Base-by-base conservation (phyloP, 441 rosid genomes). In the Corymbia citriodora region DNA sequence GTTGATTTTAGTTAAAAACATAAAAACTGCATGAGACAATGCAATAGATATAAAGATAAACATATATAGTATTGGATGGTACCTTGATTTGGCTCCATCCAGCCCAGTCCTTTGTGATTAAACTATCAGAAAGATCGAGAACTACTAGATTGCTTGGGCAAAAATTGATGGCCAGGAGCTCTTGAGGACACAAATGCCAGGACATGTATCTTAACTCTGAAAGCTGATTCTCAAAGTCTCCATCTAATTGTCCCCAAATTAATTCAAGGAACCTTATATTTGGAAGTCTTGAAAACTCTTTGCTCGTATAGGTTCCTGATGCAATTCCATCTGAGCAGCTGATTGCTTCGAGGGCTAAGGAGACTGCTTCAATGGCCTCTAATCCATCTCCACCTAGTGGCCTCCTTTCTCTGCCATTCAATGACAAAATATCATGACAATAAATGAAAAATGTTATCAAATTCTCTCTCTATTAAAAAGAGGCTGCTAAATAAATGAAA, bases 231-330 rank as follows among this genome's bases (percentile, higher is more conserved):
- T 36, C 5, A 40, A 70, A 74, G 15, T 74, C 29, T 74, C 83
- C 83, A 36, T 74, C 9, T 2, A 74, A 36, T 0, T 36, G 1
- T 3, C 29, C 82, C 3, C 29, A 0, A 6, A 0, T 0, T 74
- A 74, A 21, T 19, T 10, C 0, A 1, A 74, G 83, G 83, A 74
- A 74, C 0, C 83, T 74, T 74, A 74, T 6, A 16, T 74, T 74
- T 74, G 83, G 82, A 36, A 36, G 82, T 27, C 49, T 72, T 18
- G 49, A 72, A 72, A 72, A 33, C 49, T 72, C 82, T 19, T 72
- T 0, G 82, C 82, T 18, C 0, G 82, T 72, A 19, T 72, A 70
- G 48, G 8, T 33, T 18, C 14, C 1, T 2, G 9, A 14, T n/a
- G 19, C 72, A 29, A 5, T 29, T 18, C 25, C 14, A 9, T 18